phyloP scores from a whole-genome alignment of 108 stramenopile species.

The Skeletonema tropicum region DNA sequence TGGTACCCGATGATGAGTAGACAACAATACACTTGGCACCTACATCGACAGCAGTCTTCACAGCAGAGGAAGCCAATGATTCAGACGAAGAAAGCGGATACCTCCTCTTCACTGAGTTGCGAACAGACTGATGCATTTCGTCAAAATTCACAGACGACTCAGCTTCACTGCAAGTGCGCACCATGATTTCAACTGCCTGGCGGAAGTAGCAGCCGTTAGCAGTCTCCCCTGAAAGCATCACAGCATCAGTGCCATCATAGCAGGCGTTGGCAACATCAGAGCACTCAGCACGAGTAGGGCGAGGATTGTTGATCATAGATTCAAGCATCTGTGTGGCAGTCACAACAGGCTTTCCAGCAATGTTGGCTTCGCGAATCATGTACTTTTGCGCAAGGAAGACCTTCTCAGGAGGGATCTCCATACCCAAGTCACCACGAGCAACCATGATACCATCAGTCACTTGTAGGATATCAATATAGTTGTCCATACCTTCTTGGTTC shows the following conservation, averaged over 20 bases:
- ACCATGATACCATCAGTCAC: constrained; percentile 97
- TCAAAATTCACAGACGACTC: constrained; percentile 80
- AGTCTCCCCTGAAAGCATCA: constrained; percentile 95
- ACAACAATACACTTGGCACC: constrained; percentile 92
- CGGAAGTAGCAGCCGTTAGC: constrained; percentile 82
- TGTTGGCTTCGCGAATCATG: constrained; percentile 93
- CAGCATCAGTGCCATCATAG: constrained; percentile 88
- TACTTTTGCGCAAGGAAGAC: constrained; percentile 88
- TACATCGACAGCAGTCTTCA: constrained; percentile 96
- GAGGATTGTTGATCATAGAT: constrained; percentile 96
- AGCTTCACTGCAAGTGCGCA: constrained; percentile 91
- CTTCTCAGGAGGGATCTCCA: constrained; percentile 96
- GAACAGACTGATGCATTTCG: constrained; percentile 75
- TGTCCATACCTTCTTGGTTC: constrained; percentile 94
- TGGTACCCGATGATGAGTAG: constrained; percentile 91
- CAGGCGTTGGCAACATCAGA: constrained; percentile 99
- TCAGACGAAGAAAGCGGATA: constrained; percentile 79
- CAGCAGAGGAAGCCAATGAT: constrained; percentile 94
- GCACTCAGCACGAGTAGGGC: constrained; percentile 99
- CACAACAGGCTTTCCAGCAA: constrained; percentile 93
- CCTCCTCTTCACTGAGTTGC: constrained; percentile 70
- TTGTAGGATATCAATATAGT: constrained; percentile 91
- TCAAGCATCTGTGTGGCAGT: constrained; percentile 99
- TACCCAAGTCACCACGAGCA: constrained; percentile 96
- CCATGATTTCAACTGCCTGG: constrained; percentile 94